These are phyloP conservation scores for Monascus ruber DNA, from an alignment of 2,329 filamentous ascomycete species.

Conservation along the genomic window DNA sequence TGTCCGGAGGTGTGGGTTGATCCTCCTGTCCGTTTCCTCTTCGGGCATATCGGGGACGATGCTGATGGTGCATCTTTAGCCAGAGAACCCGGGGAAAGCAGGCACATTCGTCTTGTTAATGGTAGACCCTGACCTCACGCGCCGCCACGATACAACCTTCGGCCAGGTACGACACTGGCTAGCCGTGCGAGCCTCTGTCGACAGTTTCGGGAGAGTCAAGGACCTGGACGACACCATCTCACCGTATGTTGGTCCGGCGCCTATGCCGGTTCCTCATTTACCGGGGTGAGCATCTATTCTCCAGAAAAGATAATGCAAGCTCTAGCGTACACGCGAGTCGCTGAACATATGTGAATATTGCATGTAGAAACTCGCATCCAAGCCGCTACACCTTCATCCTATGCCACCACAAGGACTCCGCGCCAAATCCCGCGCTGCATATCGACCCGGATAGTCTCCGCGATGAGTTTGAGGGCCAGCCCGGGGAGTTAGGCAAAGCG, in stretches of 20 bases:
- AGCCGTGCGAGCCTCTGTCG: conserved; percentile 1
- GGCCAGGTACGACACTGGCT: conserved; percentile 7
- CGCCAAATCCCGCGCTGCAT: background rate
- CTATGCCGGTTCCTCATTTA: conserved; percentile 2
- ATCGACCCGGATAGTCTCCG: background rate
- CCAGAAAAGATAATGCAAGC: background rate
- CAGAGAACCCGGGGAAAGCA: background rate
- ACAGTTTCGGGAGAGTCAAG: conserved; percentile 1
- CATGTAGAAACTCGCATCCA: conserved; percentile 4
- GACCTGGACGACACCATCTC: conserved; percentile 1
- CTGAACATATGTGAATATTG: background rate
- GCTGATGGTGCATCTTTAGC: background rate
- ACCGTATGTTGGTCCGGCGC: conserved; percentile 4
- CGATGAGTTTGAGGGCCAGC: conserved; percentile 1
- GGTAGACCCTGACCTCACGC: conserved; percentile 3
- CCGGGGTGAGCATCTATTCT: background rate
- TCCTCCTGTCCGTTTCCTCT: background rate
- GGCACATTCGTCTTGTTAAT: background rate
- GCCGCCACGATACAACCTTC: conserved; percentile 4
- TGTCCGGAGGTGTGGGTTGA: conserved; percentile 4
- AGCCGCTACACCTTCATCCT: conserved; percentile 6
- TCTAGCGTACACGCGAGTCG: no score
- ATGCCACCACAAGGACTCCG: background rate
- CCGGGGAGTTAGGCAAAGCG: conserved; percentile 3
- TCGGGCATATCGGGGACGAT: no score